phyloP scores from a whole-genome alignment of 2,329 filamentous ascomycete species.

The Xylaria sp. region DNA sequence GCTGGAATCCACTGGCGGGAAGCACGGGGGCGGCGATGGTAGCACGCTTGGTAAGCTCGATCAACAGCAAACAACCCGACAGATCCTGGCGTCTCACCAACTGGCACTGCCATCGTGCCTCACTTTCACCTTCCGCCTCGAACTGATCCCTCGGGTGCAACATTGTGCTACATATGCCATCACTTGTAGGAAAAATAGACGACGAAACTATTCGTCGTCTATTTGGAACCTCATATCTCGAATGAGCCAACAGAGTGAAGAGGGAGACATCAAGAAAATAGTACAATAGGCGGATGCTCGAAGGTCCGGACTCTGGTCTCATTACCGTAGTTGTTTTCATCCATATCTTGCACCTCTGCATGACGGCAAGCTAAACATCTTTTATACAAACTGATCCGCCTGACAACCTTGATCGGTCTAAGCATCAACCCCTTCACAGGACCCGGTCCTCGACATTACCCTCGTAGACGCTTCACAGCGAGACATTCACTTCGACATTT shows the following conservation, averaged over 20 bases:
- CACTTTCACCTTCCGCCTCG: not conserved
- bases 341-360: no score
- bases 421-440: not conserved
- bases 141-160: not conserved
- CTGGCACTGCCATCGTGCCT: not conserved
- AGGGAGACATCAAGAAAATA: not conserved
- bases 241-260: not conserved
- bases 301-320: no score
- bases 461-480: not conserved
- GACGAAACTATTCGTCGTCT: not conserved
- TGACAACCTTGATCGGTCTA: no score
- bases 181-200: not conserved
- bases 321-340: no score
- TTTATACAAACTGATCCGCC: no score
- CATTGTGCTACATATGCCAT: conserved; percentile 6
- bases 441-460: not conserved
- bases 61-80: not conserved
- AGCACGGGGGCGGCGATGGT: conserved; percentile 16
- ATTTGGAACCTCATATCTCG: not conserved
- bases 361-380: no score
- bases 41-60: conserved; percentile 28
- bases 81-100: no score
- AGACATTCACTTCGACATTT: not conserved
- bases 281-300: no score
- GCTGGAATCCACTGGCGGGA: conserved; percentile 6